Evolutionary conservation across 768 basidiomycete species (phyloP).

Genomic region (Mycena latifolia): DNA sequence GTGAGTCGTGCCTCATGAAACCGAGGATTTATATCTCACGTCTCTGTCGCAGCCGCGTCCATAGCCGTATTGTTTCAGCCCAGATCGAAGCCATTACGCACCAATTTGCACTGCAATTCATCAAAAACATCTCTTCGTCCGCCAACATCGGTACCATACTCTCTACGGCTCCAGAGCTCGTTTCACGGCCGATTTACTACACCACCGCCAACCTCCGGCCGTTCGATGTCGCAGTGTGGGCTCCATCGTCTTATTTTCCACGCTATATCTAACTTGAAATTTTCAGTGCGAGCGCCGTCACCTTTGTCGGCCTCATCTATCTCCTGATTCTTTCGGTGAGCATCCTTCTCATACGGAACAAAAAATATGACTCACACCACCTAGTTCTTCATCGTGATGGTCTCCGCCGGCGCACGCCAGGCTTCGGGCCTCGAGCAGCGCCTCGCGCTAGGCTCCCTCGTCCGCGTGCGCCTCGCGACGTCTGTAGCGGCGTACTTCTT

Average conservation of each 20-base stretch:
- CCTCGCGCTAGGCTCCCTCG: slow-evolving; percentile 51
- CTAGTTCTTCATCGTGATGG: slow-evolving; percentile 45
- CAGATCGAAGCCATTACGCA: slow-evolving; percentile 38
- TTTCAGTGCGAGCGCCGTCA: slow-evolving; percentile 59
- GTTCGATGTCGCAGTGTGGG: slow-evolving; percentile 58
- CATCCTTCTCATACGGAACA: no score
- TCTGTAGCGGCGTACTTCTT: slow-evolving; percentile 57
- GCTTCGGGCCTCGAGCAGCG: slow-evolving; percentile 54
- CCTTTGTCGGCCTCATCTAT: slow-evolving; percentile 71
- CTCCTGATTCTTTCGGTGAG: slow-evolving; percentile 53
- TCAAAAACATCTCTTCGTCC: slow-evolving; percentile 31
- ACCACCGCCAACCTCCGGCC: slow-evolving; percentile 56
- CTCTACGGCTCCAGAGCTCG: slow-evolving; percentile 50
- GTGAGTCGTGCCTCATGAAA: slow-evolving; percentile 52
- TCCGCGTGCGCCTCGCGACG: slow-evolving; percentile 54
- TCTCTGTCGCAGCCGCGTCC: not conserved
- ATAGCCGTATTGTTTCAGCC: slow-evolving; percentile 36
- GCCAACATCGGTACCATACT: slow-evolving; percentile 47
- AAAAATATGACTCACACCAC: no score
- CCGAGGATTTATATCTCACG: not conserved
- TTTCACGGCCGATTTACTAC: slow-evolving; percentile 54
- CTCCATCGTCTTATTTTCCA: not conserved
- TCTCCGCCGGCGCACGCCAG: slow-evolving; percentile 43
- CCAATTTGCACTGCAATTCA: slow-evolving; percentile 45
- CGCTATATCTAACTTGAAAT: not conserved